Evolutionary conservation across 2,329 filamentous ascomycete species (phyloP), one percentile per base, ranked within the genome.

Genomic region (Fusarium nematophilum): DNA sequence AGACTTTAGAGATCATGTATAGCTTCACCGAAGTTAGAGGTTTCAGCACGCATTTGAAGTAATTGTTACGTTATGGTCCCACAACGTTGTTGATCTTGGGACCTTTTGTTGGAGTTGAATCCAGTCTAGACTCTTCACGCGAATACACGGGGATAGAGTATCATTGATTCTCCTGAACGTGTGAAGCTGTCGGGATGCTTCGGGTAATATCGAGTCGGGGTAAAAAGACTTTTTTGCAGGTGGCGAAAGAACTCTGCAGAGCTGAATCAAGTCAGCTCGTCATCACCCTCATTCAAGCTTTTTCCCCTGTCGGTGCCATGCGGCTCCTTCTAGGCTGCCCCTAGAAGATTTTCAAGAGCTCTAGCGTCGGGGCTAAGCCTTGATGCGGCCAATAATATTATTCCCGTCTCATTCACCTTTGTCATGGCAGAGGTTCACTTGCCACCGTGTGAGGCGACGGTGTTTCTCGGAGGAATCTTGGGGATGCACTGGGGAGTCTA

Each of bases 21-120:
- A 39, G 34, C 50, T 46, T 60, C 56, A 51, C 21, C 14, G 7
- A 14, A 15, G 33, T n/a, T 17, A 25, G 36, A 39, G 21, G 9
- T 26, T 7, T n/a, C 21, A 30, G 14, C n/a, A 18, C 14, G 11
- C 34, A 64, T 64, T 59, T 39, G 39, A n/a, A n/a, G 48, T 52
- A 64, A 65, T 56, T 27, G 44, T 64, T 64, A 64, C 61, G 61
- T 64, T 54, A 65, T 58, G 37, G 61, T 55, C 49, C 61, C 61
- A 62, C 57, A 47, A 23, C 25, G 39, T 27, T 37, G 34, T 3
- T 5, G 53, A 21, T 21, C 34, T 21, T 33, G 30, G 27, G 42
- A 17, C 9, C 40, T n/a, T 37, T 9, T 18, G 3, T 9, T 4
- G 13, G 21, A 38, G 31, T 10, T 6, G 13, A 52, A 13, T 10